Conservation (phyloP, 768 basidiomycete genomes). For the Harrya chromipes region DNA sequence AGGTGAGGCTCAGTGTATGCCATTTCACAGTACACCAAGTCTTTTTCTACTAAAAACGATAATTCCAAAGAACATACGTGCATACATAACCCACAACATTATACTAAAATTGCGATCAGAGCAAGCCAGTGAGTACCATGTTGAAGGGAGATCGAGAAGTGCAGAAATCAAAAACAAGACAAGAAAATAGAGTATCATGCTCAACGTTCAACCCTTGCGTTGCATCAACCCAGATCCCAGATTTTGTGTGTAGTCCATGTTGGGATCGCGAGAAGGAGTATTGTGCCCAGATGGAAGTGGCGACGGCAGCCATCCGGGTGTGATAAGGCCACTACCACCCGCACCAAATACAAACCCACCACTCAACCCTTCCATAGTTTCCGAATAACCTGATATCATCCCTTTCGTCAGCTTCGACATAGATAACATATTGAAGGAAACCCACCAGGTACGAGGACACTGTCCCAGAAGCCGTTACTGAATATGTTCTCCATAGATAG, state of each 20-base stretch:
- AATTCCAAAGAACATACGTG: background rate
- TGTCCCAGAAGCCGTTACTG: conserved; percentile 83
- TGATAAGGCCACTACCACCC: conserved; percentile 80
- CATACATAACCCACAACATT: conserved; percentile 16
- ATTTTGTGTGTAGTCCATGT: conserved; percentile 27
- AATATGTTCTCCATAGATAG: conserved; percentile 84
- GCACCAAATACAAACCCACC: conserved; percentile 86
- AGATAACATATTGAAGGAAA: conserved; percentile 10
- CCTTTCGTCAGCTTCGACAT: conserved; percentile 1
- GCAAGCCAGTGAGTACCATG: background rate
- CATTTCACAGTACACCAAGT: background rate
- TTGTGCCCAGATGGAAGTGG: conserved; percentile 57
- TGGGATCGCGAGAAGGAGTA: conserved; percentile 33
- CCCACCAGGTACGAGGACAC: conserved; percentile 79
- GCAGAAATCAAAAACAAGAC: conserved; percentile 4
- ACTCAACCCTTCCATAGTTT: conserved; percentile 76
- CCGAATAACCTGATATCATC: conserved; percentile 59
- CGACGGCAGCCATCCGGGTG: conserved; percentile 61
- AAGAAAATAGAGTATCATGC: background rate
- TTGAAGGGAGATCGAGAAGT: background rate
- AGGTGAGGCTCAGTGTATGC: too few relatives aligned
- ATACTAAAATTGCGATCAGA: conserved; percentile 9
- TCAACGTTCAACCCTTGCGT: conserved; percentile 21
- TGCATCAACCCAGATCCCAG: conserved; percentile 25
- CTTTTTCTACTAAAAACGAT: conserved; percentile 5